Conservation (phyloP, 495 filamentous ascomycete genomes). For the Cudoniella acicularis region DNA sequence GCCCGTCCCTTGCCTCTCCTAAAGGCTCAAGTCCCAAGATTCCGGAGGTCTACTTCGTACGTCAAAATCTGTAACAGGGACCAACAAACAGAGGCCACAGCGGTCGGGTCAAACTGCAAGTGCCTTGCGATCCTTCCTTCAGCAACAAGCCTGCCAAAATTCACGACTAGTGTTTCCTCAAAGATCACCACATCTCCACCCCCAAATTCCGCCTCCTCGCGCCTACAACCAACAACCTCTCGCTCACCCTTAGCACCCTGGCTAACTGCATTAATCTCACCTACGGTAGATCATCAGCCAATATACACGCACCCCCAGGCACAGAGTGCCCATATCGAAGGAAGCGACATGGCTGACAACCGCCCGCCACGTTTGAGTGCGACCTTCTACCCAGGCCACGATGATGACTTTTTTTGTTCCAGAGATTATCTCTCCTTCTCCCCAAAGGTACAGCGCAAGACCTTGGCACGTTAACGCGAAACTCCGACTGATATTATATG, state of each 20-base stretch:
- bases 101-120: neutral
- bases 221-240: too few species aligned
- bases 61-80: neutral
- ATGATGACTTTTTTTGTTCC: conserved; percentile 83
- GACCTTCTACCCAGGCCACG: conserved; percentile 85
- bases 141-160: neutral
- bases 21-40: neutral
- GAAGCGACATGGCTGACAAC: neutral
- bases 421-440: conserved; percentile 75
- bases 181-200: neutral
- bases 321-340: neutral
- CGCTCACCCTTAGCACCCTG: neutral
- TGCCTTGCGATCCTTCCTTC: neutral
- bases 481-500: conserved; percentile 14
- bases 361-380: conserved; percentile 54
- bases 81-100: neutral
- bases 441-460: conserved; percentile 70
- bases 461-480: neutral
- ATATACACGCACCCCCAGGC: neutral
- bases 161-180: neutral
- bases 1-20: neutral
- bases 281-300: conserved; percentile 5
- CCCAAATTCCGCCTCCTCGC: neutral
- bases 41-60: too few species aligned
- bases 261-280: neutral